Base-by-base conservation (phyloP, 2,329 filamentous ascomycete species). In the Epichloe elymi region DNA sequence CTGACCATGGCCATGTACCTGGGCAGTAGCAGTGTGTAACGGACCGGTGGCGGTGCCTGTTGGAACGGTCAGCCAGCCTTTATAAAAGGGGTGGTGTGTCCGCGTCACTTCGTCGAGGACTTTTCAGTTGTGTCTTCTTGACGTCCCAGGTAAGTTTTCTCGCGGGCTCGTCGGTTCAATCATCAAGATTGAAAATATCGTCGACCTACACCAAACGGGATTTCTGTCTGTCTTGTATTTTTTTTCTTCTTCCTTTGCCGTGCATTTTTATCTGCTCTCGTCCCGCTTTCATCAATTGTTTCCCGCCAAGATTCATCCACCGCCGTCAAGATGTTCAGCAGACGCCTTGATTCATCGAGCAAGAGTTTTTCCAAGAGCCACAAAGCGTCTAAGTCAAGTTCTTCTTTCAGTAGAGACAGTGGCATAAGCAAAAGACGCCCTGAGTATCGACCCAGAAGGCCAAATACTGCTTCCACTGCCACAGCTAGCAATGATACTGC, bases 281-380 rank as follows among this genome's bases (percentile, higher is more conserved):
- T 12, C 15, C 12, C 14, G 1, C 17, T 38, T 39, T 4, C 17
- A 6, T 40, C 12, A 5, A 33, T 33, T 1, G 14, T 35, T 42
- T 39, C n/a, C 5, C 17, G 17, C 46, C 37, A 33, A 40, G 11
- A 46, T 15, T 20, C n/a, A 33, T 38, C n/a, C 33, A 37, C 20
- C 35, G 14, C 4, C 12, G 41, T 49, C 58, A 60, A 54, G 36
- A 78, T 76, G 76, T 78, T 76, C 55, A 67, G 68, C 57, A 70
- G 69, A 61, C 70, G 70, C 53, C 67, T 68, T 48, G 71, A 76
- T 39, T 61, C 63, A 36, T 67, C 69, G 35, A 73, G 58, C 67
- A 74, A 68, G 65, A 79, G 73, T 65, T 77, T 77, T 53, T 74
- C 74, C 49, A 79, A 76, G 55, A 65, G 70, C 54, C 71, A 75